Percentiles rank a stretch among this genome's conserved stretches.
Evolutionary conservation across 1,284 basidiomycete genomes (phyloP).

Genomic region (Anthracocystis walkeri): DNA sequence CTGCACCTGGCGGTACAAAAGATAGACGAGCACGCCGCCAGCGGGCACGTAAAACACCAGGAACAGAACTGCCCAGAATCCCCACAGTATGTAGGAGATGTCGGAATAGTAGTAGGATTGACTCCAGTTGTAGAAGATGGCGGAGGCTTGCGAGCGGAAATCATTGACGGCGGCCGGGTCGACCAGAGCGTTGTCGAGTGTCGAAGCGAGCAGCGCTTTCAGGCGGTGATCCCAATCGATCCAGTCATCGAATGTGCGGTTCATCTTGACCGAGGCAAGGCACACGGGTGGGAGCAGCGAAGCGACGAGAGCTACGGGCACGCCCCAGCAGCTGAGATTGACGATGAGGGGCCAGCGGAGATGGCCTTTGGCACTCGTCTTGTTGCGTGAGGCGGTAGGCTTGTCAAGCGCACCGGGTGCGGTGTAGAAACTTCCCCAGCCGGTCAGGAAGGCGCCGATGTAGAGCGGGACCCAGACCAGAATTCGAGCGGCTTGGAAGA

Average conservation of each 20-base stretch:
- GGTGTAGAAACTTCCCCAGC: conserved; percentile 61
- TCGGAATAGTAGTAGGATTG: conserved; percentile 42
- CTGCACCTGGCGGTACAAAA: conserved; percentile 45
- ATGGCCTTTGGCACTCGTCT: conserved; percentile 27
- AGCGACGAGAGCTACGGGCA: conserved; percentile 42
- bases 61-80: conserved; percentile 53
- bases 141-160: conserved; percentile 23
- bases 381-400: conserved; percentile 33
- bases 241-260: conserved; percentile 26
- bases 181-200: conserved; percentile 6
- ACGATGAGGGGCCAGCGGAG: conserved; percentile 52
- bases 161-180: conserved; percentile 9
- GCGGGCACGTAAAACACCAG: conserved; percentile 60
- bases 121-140: conserved; percentile 36
- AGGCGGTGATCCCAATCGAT: conserved; percentile 17
- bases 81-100: conserved; percentile 52
- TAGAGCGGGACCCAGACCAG: conserved; percentile 52
- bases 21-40: conserved; percentile 50
- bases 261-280: conserved; percentile 27
- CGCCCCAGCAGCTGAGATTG: conserved; percentile 55
- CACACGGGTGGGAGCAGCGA: conserved; percentile 36
- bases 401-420: conserved; percentile 60
- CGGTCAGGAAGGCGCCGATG: conserved; percentile 53
- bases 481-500: conserved; percentile 23
- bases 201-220: conserved; percentile 10